phyloP scores from a whole-genome alignment of 2,329 filamentous ascomycete species.

The Calonectria hawksworthii region DNA sequence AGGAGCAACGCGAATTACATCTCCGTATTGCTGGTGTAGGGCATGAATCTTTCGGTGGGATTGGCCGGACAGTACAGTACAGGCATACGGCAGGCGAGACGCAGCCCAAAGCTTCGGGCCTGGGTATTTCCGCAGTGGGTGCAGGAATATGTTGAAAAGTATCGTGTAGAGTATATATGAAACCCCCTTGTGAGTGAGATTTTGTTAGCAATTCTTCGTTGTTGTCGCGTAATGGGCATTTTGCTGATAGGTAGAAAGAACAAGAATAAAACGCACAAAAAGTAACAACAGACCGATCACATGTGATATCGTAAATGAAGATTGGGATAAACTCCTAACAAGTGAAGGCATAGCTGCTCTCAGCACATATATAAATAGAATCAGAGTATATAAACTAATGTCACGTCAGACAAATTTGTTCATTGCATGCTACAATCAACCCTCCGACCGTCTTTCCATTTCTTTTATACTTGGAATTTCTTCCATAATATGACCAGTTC shows the following conservation, averaged over 20 bases:
- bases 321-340: background rate
- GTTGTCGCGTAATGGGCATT: background rate
- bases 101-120: background rate
- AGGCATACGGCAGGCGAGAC: background rate
- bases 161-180: background rate
- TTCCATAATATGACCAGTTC: background rate
- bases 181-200: background rate
- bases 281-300: background rate
- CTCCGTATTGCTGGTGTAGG: conserved; percentile 43
- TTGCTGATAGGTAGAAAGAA: background rate
- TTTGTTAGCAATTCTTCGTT: background rate
- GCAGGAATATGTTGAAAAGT: background rate
- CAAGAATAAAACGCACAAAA: background rate
- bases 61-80: background rate
- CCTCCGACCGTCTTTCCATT: background rate
- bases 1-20: conserved; percentile 57
- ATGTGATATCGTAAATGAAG: background rate
- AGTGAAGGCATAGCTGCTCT: background rate
- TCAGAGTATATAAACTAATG: background rate
- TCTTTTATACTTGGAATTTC: background rate
- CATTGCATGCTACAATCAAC: background rate
- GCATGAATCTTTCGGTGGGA: background rate
- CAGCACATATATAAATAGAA: background rate
- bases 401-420: background rate
- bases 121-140: background rate